phyloP scores from a whole-genome alignment of 164 flowering plant species.

The Vitis riparia region DNA sequence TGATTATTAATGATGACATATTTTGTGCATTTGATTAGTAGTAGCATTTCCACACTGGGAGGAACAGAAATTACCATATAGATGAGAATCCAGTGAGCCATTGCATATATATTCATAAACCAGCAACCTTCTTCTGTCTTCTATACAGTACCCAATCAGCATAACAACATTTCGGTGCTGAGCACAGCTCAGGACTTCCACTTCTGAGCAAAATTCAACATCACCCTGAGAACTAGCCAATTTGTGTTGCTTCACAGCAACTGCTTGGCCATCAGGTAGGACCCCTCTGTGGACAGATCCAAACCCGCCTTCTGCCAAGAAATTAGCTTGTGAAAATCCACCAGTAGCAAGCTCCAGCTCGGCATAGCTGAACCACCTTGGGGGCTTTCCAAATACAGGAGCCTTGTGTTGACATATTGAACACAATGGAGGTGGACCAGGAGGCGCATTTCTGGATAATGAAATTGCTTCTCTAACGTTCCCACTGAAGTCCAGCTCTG shows the following conservation, averaged over 20 bases:
- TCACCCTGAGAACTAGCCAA: conserved; percentile 72
- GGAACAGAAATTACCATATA: conserved; percentile 40
- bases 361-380: conserved; percentile 65
- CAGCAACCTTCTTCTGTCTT: conserved; percentile 48
- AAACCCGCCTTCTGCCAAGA: conserved; percentile 72
- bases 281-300: conserved; percentile 70
- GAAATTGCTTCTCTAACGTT: conserved; percentile 53
- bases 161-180: conserved; percentile 66
- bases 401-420: conserved; percentile 66
- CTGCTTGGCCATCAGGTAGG: conserved; percentile 59
- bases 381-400: conserved; percentile 69
- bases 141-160: conserved; percentile 61
- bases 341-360: conserved; percentile 68
- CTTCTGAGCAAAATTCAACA: conserved; percentile 64
- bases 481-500: conserved; percentile 37
- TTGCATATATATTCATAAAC: conserved; percentile 65
- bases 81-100: conserved; percentile 58
- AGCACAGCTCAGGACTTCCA: conserved; percentile 65
- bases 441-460: conserved; percentile 42
- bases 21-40: no score
- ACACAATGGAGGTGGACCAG: conserved; percentile 62
- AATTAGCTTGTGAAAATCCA: conserved; percentile 62
- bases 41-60: no score
- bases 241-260: conserved; percentile 71
- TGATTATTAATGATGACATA: no score